Evolutionary conservation across 148 eudicot species (phyloP), one percentile per base, ranked within the genome.

Genomic region (Rhododendron molle): DNA sequence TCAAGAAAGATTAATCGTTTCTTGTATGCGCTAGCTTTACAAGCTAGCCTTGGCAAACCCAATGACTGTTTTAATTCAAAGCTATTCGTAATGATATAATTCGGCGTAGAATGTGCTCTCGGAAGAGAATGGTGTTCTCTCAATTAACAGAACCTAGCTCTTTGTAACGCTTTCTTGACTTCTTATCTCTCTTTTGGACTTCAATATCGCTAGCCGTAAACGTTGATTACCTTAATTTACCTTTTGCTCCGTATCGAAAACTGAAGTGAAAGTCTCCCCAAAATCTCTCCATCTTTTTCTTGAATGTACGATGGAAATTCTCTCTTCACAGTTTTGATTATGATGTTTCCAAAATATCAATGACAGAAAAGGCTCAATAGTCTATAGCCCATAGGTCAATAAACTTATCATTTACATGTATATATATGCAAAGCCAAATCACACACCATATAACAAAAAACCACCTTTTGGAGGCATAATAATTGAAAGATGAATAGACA

Each of bases 281-380:
- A 65, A 65, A 65, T 65, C 71, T 65, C 71, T 65, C 28, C 73
- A 67, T 67, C 69, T 62, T 67, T 67, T 67, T 67, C 73, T 67
- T 67, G 7, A 23, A n/a, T 62, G 1, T 2, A 65, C n/a, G 71
- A n/a, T 67, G 73, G 20, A 67, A 67, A 67, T 4, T 65, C 1
- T 13, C 74, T 28, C 7, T 30, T 69, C 18, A 69, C 14, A 1
- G 14, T 26, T 26, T 9, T 26, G 14, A 10, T 9, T n/a, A 26
- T 67, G 73, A 28, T 67, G 13, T 67, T 12, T 26, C 32, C 32
- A 69, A 28, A 69, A 28, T 69, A 69, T 11, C 74, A 11, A 28
- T 4, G 30, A 69, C 16, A 69, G 74, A 28, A 28, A 69, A 69
- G 74, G 16, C 74, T 69, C 74, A 3, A 69, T 52, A 52, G 56